These are phyloP conservation scores for Eimeria necatrix DNA, from an alignment of 169 alveolate genomes.

Conservation along the genomic window DNA sequence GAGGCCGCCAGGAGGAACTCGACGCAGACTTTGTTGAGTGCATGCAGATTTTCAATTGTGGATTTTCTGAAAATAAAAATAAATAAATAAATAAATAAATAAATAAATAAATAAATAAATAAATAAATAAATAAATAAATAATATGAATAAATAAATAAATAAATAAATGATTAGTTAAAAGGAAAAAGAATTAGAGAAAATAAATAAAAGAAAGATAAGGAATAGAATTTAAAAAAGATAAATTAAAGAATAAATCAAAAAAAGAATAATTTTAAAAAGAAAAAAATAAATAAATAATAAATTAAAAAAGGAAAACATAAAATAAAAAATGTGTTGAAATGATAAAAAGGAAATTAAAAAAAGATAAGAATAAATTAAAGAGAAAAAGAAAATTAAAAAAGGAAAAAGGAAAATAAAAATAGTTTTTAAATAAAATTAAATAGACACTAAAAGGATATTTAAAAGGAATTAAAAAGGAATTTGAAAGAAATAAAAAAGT, in stretches of 20 bases:
- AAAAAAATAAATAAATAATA: neutral
- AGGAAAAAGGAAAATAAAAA: neutral
- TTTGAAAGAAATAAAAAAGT: no score
- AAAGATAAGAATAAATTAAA: neutral
- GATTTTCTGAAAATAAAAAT: neutral
- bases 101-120: neutral
- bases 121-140: neutral
- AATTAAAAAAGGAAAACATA: neutral
- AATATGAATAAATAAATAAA: neutral
- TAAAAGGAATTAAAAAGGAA: no score
- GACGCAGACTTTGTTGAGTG: conserved; percentile 7
- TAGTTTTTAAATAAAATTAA: neutral
- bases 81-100: neutral
- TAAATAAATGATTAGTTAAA: neutral
- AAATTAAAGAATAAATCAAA: no score
- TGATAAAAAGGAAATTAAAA: neutral
- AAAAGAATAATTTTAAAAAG: neutral
- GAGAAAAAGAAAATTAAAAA: no score
- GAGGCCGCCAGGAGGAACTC: conserved; percentile 47
- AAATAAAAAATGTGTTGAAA: no score
- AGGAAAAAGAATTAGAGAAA: neutral
- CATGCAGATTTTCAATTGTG: conserved; percentile 37
- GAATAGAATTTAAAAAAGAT: neutral
- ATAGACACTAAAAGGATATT: neutral
- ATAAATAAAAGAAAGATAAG: neutral